Percentiles rank a stretch among this genome's conserved stretches.
These are phyloP conservation scores for Trichoderma sp. DNA, from an alignment of 2,329 filamentous ascomycete genomes.

Conservation along the genomic window DNA sequence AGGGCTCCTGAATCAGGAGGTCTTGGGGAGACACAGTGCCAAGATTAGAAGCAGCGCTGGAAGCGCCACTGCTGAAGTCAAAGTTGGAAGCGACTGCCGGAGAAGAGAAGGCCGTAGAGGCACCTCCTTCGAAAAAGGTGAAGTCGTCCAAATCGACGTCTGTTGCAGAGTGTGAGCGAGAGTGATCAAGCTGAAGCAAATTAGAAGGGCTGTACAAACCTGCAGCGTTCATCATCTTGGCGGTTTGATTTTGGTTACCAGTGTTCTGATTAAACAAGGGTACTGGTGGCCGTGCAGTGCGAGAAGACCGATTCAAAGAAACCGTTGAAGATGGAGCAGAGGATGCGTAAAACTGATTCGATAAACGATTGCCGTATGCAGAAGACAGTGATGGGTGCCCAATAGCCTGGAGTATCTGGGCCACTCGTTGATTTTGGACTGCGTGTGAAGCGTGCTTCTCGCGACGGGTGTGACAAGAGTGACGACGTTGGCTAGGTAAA, in stretches of 20 bases:
- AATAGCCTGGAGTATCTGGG: conserved; percentile 57
- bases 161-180: not conserved
- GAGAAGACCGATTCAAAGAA: conserved; percentile 54
- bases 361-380: conserved; percentile 56
- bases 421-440: conserved; percentile 58
- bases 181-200: conserved; percentile 29
- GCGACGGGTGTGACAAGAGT: conserved; percentile 47
- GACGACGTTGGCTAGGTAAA: conserved; percentile 43
- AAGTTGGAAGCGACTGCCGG: conserved; percentile 50
- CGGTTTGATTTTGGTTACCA: conserved; percentile 48
- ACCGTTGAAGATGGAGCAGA: conserved; percentile 60
- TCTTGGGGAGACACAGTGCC: conserved; percentile 84
- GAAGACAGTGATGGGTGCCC: conserved; percentile 54
- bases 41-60: conserved; percentile 52
- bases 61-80: conserved; percentile 47
- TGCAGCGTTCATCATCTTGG: conserved; percentile 46
- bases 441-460: conserved; percentile 38
- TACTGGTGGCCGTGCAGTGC: conserved; percentile 62
- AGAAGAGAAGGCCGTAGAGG: conserved; percentile 52
- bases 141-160: conserved; percentile 60
- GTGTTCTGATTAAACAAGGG: conserved; percentile 65
- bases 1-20: conserved; percentile 65
- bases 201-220: conserved; percentile 29
- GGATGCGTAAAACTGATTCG: conserved; percentile 63
- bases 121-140: conserved; percentile 53